phyloP scores from a whole-genome alignment of 2,329 filamentous ascomycete species.

The Paracoccidioides brasiliensis region DNA sequence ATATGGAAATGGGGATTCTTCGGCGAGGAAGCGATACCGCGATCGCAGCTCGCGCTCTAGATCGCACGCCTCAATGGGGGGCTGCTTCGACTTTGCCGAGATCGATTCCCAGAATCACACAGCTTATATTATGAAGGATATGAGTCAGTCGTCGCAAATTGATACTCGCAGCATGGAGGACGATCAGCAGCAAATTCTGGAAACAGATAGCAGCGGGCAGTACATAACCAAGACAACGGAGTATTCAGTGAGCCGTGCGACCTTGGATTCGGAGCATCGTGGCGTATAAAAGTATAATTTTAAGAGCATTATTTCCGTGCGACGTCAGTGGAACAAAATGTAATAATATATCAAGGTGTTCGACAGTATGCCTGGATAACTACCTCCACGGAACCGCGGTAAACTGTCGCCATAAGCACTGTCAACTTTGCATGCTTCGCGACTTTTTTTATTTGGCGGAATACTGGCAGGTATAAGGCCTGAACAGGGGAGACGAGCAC shows the following conservation, averaged over 20 bases:
- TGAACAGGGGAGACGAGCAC: too few relatives aligned
- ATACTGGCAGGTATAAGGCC: too few relatives aligned
- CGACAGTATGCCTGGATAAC: too few relatives aligned
- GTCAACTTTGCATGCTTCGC: too few relatives aligned
- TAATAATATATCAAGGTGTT: too few relatives aligned
- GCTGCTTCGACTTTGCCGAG: neutral
- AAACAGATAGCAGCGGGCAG: neutral
- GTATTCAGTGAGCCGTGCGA: conserved; percentile 1
- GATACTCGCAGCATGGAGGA: neutral
- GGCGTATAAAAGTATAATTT: neutral
- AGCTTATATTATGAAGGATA: neutral
- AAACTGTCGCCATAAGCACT: too few relatives aligned
- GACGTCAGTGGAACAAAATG: too few relatives aligned
- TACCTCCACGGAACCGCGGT: too few relatives aligned
- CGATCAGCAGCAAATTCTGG: neutral
- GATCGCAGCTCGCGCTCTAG: neutral
- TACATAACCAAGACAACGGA: neutral
- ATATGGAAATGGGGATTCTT: neutral
- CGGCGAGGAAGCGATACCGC: neutral
- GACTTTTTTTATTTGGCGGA: too few relatives aligned
- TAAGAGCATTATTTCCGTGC: too few relatives aligned
- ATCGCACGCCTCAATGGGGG: neutral
- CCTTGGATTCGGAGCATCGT: neutral
- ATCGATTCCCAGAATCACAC: neutral
- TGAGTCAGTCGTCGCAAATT: neutral